These are phyloP conservation scores for Termitomyces sp. DNA, from an alignment of 768 basidiomycete species.

Conservation along the genomic window DNA sequence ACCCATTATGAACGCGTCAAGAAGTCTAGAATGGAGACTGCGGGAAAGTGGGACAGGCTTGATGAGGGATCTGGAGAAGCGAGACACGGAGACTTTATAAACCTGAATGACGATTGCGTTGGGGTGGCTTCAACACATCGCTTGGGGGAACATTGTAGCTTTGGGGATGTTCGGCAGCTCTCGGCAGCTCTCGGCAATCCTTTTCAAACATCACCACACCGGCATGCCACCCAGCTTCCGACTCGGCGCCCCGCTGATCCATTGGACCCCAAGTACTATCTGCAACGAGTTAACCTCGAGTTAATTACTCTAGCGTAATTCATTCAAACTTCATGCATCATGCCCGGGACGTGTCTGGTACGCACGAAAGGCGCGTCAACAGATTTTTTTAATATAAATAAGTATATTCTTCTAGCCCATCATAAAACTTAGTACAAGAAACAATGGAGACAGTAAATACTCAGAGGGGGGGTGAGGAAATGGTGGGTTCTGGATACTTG, in stretches of 20 bases:
- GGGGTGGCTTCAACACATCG: slow-evolving; percentile 14
- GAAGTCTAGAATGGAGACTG: neutral
- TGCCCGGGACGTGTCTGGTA: no score
- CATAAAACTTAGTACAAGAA: neutral
- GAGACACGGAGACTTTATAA: slow-evolving; percentile 22
- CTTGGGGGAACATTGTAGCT: slow-evolving; percentile 11
- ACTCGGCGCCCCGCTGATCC: neutral
- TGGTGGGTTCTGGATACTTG: neutral
- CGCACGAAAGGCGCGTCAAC: neutral
- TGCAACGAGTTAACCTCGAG: slow-evolving; percentile 5
- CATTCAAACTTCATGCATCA: no score
- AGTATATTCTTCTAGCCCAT: neutral
- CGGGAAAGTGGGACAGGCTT: slow-evolving; percentile 2
- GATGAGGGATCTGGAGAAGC: neutral
- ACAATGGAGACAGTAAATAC: neutral
- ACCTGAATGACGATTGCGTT: slow-evolving; percentile 10
- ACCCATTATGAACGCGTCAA: slow-evolving; percentile 30
- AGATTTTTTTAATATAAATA: neutral
- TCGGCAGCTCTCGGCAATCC: slow-evolving; percentile 13
- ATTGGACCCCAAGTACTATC: no score
- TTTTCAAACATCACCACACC: slow-evolving; percentile 8
- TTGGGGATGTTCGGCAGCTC: slow-evolving; percentile 10
- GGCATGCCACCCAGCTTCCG: neutral
- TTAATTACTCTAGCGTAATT: neutral
- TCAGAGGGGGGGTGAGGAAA: neutral